Conservation (phyloP, 2,329 filamentous ascomycete species). For the Paecilomyces fulvus region DNA sequence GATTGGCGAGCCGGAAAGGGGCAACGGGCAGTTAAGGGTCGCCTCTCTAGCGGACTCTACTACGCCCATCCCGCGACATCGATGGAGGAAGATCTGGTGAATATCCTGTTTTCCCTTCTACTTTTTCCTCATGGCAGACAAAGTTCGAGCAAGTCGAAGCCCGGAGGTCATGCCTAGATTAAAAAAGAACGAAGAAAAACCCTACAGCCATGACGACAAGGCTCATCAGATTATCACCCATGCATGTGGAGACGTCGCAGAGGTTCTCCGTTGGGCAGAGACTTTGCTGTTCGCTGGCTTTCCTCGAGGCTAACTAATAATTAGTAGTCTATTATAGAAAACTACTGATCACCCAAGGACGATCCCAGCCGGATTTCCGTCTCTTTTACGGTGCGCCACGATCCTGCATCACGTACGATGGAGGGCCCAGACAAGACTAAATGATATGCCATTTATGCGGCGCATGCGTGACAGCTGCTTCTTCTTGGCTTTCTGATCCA, state of each 20-base stretch:
- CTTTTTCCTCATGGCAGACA: neutral
- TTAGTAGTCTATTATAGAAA: neutral
- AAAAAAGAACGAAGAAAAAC: neutral
- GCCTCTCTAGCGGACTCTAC: neutral
- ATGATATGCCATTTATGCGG: neutral
- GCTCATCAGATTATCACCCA: slow-evolving; percentile 1
- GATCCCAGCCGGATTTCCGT: neutral
- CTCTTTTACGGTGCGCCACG: neutral
- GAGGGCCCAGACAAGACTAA: neutral
- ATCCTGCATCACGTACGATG: neutral
- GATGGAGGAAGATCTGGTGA: neutral
- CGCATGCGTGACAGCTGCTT: neutral
- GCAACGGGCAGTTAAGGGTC: neutral
- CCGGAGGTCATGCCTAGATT: neutral
- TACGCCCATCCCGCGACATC: neutral
- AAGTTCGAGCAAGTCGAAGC: neutral
- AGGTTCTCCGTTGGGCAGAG: slow-evolving; percentile 3
- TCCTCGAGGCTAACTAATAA: neutral
- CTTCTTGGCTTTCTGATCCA: neutral
- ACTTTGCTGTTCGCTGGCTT: slow-evolving; percentile 3
- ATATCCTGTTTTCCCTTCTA: neutral
- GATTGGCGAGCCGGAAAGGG: slow-evolving; percentile 14
- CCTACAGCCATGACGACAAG: neutral
- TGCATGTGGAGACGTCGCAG: slow-evolving; percentile 1
- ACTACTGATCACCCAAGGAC: neutral